phyloP scores from a whole-genome alignment of 345 rosid species.

The Citrus reticulata region DNA sequence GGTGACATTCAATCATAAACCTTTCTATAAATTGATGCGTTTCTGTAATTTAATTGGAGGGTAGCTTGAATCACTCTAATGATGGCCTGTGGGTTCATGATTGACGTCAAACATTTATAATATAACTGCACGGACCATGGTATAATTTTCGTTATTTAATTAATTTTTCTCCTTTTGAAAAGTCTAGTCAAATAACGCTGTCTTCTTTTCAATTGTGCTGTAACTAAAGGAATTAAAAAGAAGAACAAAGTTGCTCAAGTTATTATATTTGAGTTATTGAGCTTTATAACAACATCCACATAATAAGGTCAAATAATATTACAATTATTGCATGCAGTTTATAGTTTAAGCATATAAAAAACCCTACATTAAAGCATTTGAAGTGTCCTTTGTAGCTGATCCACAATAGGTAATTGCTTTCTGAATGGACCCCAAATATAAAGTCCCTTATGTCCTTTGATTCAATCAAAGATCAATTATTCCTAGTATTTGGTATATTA shows the following conservation, averaged over 20 bases:
- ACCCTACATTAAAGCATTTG: neutral
- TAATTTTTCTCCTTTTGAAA: neutral
- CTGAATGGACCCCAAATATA: constrained; percentile 4
- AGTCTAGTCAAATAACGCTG: neutral
- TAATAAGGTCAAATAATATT: neutral
- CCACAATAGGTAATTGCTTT: constrained; percentile 1
- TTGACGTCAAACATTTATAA: neutral
- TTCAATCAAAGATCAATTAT: constrained; percentile 8
- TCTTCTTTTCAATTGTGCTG: neutral
- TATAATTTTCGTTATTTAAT: too few species aligned
- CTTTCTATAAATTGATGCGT: neutral
- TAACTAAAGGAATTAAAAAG: neutral
- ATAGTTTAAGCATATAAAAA: neutral
- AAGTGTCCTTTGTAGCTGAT: neutral
- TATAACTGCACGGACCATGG: neutral
- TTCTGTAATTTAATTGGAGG: neutral
- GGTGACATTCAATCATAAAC: neutral
- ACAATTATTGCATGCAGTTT: neutral
- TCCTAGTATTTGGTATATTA: constrained; percentile 4
- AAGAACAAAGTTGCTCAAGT: too few species aligned
- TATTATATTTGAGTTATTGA: too few species aligned
- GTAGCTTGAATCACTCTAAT: neutral
- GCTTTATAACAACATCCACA: neutral
- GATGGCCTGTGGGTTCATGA: neutral
- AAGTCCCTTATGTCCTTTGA: neutral